Percentiles rank a stretch among this genome's conserved stretches.
These are phyloP conservation scores for Hypoxylon lienhwacheense DNA, from an alignment of 495 filamentous ascomycete genomes.

Conservation along the genomic window DNA sequence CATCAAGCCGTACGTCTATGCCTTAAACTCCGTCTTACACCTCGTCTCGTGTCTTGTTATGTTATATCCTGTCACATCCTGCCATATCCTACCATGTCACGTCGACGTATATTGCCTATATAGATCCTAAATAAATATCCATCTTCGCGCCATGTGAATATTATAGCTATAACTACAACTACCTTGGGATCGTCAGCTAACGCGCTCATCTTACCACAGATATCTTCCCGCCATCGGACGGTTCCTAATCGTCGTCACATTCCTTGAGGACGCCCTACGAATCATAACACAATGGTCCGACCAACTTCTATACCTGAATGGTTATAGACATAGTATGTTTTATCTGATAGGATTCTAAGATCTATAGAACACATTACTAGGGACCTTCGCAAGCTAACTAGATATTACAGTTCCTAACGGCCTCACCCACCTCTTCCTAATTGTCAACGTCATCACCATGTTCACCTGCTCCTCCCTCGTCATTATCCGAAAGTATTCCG, in stretches of 20 bases:
- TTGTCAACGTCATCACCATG: conserved; percentile 91
- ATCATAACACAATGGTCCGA: conserved; percentile 98
- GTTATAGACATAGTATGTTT: conserved; percentile 86
- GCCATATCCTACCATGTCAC: too few species aligned
- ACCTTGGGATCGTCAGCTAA: conserved; percentile 15
- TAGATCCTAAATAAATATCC: too few species aligned
- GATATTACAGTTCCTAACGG: conserved; percentile 72
- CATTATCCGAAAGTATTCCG: conserved; percentile 87
- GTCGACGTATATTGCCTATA: too few species aligned
- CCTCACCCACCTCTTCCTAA: conserved; percentile 90
- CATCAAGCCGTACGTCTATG: conserved; percentile 83
- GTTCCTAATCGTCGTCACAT: conserved; percentile 97
- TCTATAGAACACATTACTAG: conserved; percentile 5
- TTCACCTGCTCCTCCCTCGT: conserved; percentile 76
- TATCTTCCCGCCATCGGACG: conserved; percentile 94
- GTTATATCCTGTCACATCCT: too few species aligned
- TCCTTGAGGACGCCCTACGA: conserved; percentile 92
- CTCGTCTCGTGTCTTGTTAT: background rate
- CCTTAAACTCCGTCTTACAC: background rate
- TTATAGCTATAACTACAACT: background rate
- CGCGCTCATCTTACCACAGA: conserved; percentile 51
- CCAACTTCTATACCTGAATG: conserved; percentile 88
- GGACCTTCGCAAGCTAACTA: conserved; percentile 23
- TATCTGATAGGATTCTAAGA: conserved; percentile 9
- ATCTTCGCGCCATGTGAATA: too few species aligned